Conservation (phyloP, 2,329 filamentous ascomycete species). For the Endothia cerciana region DNA sequence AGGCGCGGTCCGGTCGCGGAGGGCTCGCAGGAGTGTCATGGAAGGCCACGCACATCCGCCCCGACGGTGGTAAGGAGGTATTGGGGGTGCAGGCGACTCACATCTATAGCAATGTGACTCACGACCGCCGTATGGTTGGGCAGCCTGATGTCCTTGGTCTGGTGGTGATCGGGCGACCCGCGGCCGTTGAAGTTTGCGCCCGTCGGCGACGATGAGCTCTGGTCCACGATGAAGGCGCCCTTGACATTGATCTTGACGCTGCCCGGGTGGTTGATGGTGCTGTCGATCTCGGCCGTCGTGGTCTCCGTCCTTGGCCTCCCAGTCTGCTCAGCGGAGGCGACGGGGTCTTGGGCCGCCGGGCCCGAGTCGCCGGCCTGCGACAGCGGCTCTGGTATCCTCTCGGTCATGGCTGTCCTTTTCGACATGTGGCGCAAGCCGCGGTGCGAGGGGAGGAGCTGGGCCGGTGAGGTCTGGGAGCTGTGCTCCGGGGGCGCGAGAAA, state of each 20-base stretch:
- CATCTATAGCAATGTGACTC: slow-evolving; percentile 95
- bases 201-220: slow-evolving; percentile 63
- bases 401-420: slow-evolving; percentile 14
- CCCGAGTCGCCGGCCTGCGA: background rate
- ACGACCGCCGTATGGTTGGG: slow-evolving; percentile 95
- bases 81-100: slow-evolving; percentile 50
- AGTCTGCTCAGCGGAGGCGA: slow-evolving; percentile 24
- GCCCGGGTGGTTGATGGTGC: slow-evolving; percentile 64
- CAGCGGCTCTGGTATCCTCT: slow-evolving; percentile 8
- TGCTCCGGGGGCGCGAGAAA: background rate
- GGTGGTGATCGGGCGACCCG: slow-evolving; percentile 57
- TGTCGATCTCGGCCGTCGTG: slow-evolving; percentile 62
- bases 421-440: background rate
- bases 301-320: slow-evolving; percentile 46
- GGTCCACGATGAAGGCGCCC: slow-evolving; percentile 94
- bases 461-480: background rate
- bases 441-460: background rate
- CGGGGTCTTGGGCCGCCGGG: slow-evolving; percentile 14
- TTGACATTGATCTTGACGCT: slow-evolving; percentile 94
- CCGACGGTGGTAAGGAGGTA: background rate
- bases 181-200: slow-evolving; percentile 43
- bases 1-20: background rate
- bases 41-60: background rate
- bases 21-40: background rate
- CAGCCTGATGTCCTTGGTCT: slow-evolving; percentile 91